Percentiles rank a stretch among this genome's conserved stretches.
Evolutionary conservation across 139 green algal species (phyloP).

Genomic region (Chlorella vulgaris): DNA sequence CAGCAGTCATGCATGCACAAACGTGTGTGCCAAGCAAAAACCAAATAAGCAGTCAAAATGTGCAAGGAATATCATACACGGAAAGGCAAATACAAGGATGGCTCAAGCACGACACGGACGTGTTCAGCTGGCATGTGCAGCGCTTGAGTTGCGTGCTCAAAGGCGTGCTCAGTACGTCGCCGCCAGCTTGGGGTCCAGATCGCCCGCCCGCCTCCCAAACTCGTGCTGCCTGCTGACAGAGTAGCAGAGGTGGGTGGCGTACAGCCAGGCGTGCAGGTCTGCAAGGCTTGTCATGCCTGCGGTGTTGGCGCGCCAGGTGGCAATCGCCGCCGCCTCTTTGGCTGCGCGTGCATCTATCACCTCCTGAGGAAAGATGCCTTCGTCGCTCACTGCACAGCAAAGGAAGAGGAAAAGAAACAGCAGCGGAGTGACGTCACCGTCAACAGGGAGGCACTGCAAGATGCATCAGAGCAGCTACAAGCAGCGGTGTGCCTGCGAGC

Average conservation of each 20-base stretch:
- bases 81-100: too few species aligned
- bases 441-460: too few species aligned
- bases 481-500: too few species aligned
- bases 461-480: too few species aligned
- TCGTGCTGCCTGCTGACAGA: conserved; percentile 52
- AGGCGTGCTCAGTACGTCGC: conserved; percentile 36
- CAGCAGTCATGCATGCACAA: too few species aligned
- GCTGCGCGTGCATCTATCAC: conserved; percentile 49
- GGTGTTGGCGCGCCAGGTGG: conserved; percentile 53
- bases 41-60: too few species aligned
- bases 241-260: conserved; percentile 80
- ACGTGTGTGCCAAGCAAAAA: too few species aligned
- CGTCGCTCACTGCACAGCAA: conserved; percentile 51
- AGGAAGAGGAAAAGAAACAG: background rate
- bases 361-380: conserved; percentile 55
- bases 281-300: conserved; percentile 45
- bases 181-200: conserved; percentile 26
- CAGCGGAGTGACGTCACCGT: too few species aligned
- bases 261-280: conserved; percentile 73
- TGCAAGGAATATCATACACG: too few species aligned
- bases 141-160: too few species aligned
- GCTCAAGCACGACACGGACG: too few species aligned
- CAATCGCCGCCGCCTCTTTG: conserved; percentile 60
- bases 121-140: too few species aligned
- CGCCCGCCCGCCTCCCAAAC: conserved; percentile 5